phyloP scores from a whole-genome alignment of 2,329 filamentous ascomycete species.

The Phaeosphaeria sp. region DNA sequence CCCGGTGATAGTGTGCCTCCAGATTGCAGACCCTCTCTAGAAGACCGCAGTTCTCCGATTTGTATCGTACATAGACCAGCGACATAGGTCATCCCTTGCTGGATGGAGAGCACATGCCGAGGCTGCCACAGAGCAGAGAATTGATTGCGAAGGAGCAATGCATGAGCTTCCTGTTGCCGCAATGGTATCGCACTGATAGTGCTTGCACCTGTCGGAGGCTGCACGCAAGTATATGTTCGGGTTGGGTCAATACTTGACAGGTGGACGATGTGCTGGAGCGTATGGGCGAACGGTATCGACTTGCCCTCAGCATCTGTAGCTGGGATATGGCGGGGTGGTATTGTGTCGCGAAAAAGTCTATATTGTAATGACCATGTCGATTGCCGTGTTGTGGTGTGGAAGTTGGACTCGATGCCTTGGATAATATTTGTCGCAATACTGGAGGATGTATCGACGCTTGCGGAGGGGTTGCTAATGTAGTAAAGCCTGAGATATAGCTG shows the following conservation, averaged over 20 bases:
- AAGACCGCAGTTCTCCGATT: conserved; percentile 35
- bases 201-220: conserved; percentile 17
- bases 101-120: conserved; percentile 29
- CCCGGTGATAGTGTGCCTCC: conserved; percentile 29
- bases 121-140: conserved; percentile 36
- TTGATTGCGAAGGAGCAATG: conserved; percentile 24
- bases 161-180: conserved; percentile 30
- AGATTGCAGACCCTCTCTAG: conserved; percentile 25
- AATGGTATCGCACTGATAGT: conserved; percentile 32
- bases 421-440: conserved; percentile 28
- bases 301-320: conserved; percentile 19
- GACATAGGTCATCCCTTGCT: conserved; percentile 27
- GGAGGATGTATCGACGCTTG: conserved; percentile 31
- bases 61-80: conserved; percentile 34
- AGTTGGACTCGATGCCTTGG: conserved; percentile 36
- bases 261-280: conserved; percentile 41
- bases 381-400: conserved; percentile 26
- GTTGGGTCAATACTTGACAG: conserved; percentile 26
- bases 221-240: conserved; percentile 33
- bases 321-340: conserved; percentile 22
- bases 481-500: conserved; percentile 30
- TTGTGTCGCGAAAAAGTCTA: conserved; percentile 41
- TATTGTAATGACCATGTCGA: conserved; percentile 40
- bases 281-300: conserved; percentile 23
- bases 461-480: conserved; percentile 38